phyloP scores from a whole-genome alignment of 2,329 filamentous ascomycete species.

The Aspergillus fijiensis region DNA sequence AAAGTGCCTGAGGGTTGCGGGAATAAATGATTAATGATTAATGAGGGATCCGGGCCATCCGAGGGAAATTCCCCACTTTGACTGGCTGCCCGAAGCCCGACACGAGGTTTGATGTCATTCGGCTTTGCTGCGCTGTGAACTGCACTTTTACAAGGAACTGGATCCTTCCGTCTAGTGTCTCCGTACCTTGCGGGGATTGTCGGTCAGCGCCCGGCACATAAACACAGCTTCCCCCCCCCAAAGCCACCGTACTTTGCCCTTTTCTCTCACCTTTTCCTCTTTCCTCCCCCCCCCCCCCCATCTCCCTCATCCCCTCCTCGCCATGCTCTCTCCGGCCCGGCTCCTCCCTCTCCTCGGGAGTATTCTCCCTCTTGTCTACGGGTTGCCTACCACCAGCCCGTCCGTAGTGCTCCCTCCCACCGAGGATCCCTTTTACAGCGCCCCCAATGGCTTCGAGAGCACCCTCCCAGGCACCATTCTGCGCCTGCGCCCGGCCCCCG shows the following conservation, averaged over 20 bases:
- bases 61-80: not conserved
- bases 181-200: not conserved
- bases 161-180: too few species aligned
- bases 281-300: not conserved
- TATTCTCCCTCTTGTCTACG: not conserved
- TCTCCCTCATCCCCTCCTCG: not conserved
- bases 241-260: not conserved
- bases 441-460: slow-evolving; percentile 16
- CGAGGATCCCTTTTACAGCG: slow-evolving; percentile 20
- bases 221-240: not conserved
- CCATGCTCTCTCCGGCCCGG: slow-evolving; percentile 2
- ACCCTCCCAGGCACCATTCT: slow-evolving; percentile 15
- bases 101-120: not conserved
- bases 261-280: not conserved
- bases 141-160: too few species aligned
- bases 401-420: slow-evolving; percentile 5
- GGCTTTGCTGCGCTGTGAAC: not conserved
- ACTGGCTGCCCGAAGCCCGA: not conserved
- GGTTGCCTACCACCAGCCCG: slow-evolving; percentile 4
- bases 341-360: slow-evolving; percentile 6
- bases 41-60: not conserved
- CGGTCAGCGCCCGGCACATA: not conserved
- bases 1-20: too few species aligned
- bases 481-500: slow-evolving; percentile 15
- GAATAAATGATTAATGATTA: too few species aligned